Conservation (phyloP, 2,329 filamentous ascomycete species). For the Amylocarpus encephaloides region DNA sequence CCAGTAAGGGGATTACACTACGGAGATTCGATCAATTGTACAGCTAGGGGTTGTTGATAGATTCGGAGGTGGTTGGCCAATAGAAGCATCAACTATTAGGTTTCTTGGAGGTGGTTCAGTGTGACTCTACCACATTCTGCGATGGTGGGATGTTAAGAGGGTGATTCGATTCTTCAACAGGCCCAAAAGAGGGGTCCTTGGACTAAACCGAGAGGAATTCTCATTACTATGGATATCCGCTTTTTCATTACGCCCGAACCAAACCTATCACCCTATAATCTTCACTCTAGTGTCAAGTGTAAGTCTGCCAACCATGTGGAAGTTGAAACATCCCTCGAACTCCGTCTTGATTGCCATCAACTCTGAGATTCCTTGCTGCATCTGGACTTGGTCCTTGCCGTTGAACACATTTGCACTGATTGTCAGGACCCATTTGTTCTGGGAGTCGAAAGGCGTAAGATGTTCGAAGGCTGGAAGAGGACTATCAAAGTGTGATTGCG, state of each 20-base stretch:
- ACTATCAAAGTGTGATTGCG: slow-evolving; percentile 20
- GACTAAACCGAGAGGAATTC: background rate
- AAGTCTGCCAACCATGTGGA: slow-evolving; percentile 45
- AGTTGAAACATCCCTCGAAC: slow-evolving; percentile 47
- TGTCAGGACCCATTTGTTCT: slow-evolving; percentile 48
- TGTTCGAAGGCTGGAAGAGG: slow-evolving; percentile 42
- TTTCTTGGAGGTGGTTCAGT: background rate
- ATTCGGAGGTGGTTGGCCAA: slow-evolving; percentile 4
- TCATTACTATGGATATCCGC: background rate
- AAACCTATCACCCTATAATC: slow-evolving; percentile 6
- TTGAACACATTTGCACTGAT: slow-evolving; percentile 49
- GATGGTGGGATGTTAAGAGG: background rate
- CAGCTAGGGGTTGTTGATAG: slow-evolving; percentile 10
- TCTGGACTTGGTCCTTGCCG: slow-evolving; percentile 48
- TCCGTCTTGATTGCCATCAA: slow-evolving; percentile 41
- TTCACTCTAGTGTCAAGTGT: slow-evolving; percentile 45
- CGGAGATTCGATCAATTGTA: slow-evolving; percentile 11
- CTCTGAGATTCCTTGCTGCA: slow-evolving; percentile 48
- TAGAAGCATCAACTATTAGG: slow-evolving; percentile 1
- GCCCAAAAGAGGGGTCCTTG: too few relatives aligned
- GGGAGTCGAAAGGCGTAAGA: slow-evolving; percentile 42
- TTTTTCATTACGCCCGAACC: background rate
- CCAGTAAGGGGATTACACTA: slow-evolving; percentile 18
- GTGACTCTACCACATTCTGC: background rate
- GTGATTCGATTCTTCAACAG: background rate